Evolutionary conservation across 495 filamentous ascomycete genomes (phyloP).

Genomic region (Neurospora africana): DNA sequence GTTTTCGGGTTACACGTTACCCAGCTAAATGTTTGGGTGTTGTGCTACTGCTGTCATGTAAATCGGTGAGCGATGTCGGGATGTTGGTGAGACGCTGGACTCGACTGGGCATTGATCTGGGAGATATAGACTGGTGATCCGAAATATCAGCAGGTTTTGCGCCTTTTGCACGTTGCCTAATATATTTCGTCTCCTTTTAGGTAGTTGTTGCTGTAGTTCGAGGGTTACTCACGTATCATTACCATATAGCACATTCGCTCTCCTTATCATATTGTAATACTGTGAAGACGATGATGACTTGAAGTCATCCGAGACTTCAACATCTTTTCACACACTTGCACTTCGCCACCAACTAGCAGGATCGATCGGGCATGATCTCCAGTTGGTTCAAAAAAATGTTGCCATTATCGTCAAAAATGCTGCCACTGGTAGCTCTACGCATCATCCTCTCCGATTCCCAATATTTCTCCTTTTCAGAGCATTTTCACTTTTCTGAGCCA

Average conservation of each 20-base stretch:
- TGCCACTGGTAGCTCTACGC: not conserved
- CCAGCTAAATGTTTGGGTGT: not conserved
- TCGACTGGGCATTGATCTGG: not conserved
- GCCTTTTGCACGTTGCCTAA: not conserved
- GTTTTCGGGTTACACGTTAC: not conserved
- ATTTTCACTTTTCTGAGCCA: not conserved
- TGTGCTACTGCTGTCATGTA: not conserved
- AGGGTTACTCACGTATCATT: not conserved
- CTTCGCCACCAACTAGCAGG: not conserved
- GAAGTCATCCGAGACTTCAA: not conserved
- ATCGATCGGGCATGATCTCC: not conserved
- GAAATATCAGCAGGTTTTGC: not conserved
- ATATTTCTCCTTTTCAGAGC: not conserved
- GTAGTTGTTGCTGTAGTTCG: not conserved
- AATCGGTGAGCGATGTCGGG: not conserved
- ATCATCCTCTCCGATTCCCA: not conserved
- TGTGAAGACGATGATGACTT: not conserved
- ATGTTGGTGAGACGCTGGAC: not conserved
- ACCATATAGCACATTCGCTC: not conserved
- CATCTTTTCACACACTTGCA: not conserved
- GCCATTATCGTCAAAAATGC: not conserved
- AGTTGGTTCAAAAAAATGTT: not conserved
- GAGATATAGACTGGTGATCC: not conserved
- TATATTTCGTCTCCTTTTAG: not conserved
- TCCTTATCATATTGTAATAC: not conserved